phyloP scores from a whole-genome alignment of 257 asterid genomes.

The Paulownia fortunei region DNA sequence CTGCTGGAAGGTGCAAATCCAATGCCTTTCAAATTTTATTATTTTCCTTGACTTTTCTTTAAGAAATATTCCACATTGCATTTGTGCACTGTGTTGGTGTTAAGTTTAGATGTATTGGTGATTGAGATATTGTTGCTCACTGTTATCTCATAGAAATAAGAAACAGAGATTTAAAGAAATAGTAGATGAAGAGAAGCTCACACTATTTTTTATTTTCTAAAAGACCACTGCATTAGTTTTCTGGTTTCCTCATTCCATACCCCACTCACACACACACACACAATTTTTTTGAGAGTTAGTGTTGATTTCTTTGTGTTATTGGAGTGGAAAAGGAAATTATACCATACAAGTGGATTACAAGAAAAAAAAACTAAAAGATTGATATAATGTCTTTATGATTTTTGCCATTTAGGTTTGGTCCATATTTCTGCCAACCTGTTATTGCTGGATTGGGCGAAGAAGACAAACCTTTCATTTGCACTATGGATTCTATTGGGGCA shows the following conservation, averaged over 20 bases:
- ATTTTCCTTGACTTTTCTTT: too few species aligned
- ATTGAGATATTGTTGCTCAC: too few species aligned
- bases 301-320: slow-evolving; percentile 2
- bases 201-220: not conserved
- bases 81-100: too few species aligned
- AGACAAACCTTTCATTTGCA: slow-evolving; percentile 95
- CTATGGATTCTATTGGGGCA: slow-evolving; percentile 97
- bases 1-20: too few species aligned
- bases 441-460: slow-evolving; percentile 95
- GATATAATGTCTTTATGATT: slow-evolving; percentile 2
- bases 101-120: too few species aligned
- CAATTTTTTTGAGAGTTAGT: not conserved
- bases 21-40: too few species aligned
- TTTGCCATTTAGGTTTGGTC: slow-evolving; percentile 73
- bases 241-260: not conserved
- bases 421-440: slow-evolving; percentile 96
- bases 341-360: not conserved
- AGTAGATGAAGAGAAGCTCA: not conserved
- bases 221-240: not conserved
- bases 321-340: not conserved
- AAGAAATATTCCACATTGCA: too few species aligned
- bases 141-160: too few species aligned
- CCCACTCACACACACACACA: too few species aligned
- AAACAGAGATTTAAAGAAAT: not conserved
- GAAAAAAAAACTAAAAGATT: not conserved